phyloP scores from a whole-genome alignment of 306 rosid genomes.

The Aeschynomene evenia region DNA sequence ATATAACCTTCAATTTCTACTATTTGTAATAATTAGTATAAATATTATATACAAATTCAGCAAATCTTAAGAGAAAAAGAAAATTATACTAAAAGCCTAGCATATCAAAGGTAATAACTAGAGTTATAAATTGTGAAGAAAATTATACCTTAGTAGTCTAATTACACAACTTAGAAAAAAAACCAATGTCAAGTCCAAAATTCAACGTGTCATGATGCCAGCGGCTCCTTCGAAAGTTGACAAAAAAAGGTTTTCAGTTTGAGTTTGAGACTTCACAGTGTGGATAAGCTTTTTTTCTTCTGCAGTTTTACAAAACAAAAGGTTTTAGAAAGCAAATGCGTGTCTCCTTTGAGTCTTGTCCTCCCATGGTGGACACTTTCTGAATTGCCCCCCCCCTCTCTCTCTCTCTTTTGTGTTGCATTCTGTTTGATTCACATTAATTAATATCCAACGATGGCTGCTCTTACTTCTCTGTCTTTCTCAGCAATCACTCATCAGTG shows the following conservation, averaged over 20 bases:
- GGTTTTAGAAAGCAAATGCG: constrained; percentile 33
- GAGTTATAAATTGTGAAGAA: not conserved
- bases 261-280: constrained; percentile 38
- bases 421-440: too few relatives aligned
- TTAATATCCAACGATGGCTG: constrained; percentile 50
- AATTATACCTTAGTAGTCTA: not conserved
- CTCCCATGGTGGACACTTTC: constrained; percentile 24
- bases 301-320: constrained; percentile 24
- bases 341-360: constrained; percentile 21
- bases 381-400: not conserved
- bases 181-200: not conserved
- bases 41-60: not conserved
- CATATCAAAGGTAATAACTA: too few relatives aligned
- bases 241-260: constrained; percentile 27
- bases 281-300: constrained; percentile 66
- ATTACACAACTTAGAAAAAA: not conserved
- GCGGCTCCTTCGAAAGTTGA: constrained; percentile 9
- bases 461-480: constrained; percentile 66
- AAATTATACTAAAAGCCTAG: not conserved
- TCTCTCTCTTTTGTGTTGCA: not conserved
- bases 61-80: too few relatives aligned
- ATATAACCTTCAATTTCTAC: too few relatives aligned
- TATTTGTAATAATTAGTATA: too few relatives aligned
- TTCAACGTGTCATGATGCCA: constrained; percentile 48
- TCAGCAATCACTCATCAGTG: constrained; percentile 58